Percentiles rank a stretch among this genome's conserved stretches.
Evolutionary conservation across 306 rosid genomes (phyloP).

Genomic region (Gleditsia sinensis): DNA sequence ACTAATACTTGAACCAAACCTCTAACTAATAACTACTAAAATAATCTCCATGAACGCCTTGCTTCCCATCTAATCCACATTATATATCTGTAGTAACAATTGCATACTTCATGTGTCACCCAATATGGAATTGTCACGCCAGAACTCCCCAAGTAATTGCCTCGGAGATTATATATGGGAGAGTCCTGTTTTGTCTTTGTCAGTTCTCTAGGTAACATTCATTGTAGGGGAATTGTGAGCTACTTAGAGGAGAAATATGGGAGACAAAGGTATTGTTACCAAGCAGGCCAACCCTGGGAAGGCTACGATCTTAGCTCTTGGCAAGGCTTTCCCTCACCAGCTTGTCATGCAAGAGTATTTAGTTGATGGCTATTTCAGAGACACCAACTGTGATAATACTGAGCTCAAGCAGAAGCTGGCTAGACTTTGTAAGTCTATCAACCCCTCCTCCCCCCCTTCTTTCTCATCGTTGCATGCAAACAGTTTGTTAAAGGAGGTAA

Average conservation of each 20-base stretch:
- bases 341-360: constrained; percentile 89
- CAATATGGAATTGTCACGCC: constrained; percentile 31
- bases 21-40: constrained; percentile 39
- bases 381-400: constrained; percentile 82
- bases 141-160: neutral
- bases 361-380: constrained; percentile 88
- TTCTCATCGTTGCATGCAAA: neutral
- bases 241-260: constrained; percentile 52
- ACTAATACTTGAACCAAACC: constrained; percentile 39
- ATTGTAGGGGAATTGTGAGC: neutral
- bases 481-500: no score
- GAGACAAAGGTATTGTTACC: constrained; percentile 36
- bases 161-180: constrained; percentile 45
- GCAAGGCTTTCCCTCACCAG: constrained; percentile 96
- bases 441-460: neutral
- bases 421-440: constrained; percentile 67
- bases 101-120: constrained; percentile 36
- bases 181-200: constrained; percentile 1
- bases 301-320: constrained; percentile 85
- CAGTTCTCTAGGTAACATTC: constrained; percentile 12
- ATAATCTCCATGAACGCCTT: constrained; percentile 54
- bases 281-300: constrained; percentile 57
- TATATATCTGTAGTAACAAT: neutral
- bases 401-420: constrained; percentile 80
- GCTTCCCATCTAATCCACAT: constrained; percentile 56